These are phyloP conservation scores for Solanum chiquidenum DNA, from an alignment of 257 asterid species.

Conservation along the genomic window DNA sequence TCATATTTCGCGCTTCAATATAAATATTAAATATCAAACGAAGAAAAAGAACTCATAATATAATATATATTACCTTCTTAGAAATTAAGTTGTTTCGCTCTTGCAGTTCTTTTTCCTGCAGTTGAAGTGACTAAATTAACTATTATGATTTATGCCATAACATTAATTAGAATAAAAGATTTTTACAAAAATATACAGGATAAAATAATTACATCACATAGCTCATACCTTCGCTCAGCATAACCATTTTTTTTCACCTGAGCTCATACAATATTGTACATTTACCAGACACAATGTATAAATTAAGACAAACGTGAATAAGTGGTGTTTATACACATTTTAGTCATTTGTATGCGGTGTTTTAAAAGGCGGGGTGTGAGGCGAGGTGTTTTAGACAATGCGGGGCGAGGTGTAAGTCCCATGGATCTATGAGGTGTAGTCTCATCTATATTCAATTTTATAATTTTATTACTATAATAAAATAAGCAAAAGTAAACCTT, in stretches of 20 bases:
- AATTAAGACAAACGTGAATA: background rate
- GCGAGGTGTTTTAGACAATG: too few species aligned
- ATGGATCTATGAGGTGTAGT: too few species aligned
- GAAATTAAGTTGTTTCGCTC: conserved; percentile 36
- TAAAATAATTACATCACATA: background rate
- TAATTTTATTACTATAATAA: too few species aligned
- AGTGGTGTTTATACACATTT: background rate
- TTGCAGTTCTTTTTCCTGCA: conserved; percentile 51
- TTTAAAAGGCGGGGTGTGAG: too few species aligned
- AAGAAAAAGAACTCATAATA: background rate
- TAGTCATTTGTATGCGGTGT: background rate
- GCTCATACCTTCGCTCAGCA: background rate
- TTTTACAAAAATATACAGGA: too few species aligned
- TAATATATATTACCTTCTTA: conserved; percentile 35
- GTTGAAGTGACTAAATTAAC: background rate
- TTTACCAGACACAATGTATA: background rate
- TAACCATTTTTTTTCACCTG: background rate
- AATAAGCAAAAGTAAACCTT: too few species aligned
- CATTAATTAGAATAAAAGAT: background rate
- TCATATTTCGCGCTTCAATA: too few species aligned
- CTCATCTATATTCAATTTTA: too few species aligned
- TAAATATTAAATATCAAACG: too few species aligned
- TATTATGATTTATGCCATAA: background rate
- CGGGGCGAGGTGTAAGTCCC: too few species aligned
- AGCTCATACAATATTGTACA: background rate